Evolutionary conservation across 148 eudicot genomes (phyloP).

Genomic region (Fallopia convolvulus): DNA sequence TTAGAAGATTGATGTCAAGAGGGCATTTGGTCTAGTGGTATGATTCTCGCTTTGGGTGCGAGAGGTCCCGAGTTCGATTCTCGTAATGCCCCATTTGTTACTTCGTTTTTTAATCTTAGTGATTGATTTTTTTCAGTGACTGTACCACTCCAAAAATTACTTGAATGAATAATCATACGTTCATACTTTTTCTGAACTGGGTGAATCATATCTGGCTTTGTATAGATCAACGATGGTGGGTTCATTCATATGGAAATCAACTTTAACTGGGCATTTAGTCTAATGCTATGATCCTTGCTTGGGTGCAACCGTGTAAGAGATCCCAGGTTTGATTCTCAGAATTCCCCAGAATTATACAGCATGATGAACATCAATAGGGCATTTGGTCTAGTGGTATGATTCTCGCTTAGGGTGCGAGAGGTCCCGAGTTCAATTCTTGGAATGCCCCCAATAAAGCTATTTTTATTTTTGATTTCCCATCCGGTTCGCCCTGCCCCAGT

Average conservation of each 20-base stretch:
- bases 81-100: conserved; percentile 25
- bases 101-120: too few species aligned
- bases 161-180: too few species aligned
- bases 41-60: conserved; percentile 40
- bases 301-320: conserved; percentile 58
- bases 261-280: background rate
- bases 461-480: too few species aligned
- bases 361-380: too few species aligned
- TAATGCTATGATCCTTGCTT: background rate
- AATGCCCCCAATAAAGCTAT: conserved; percentile 6
- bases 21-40: conserved; percentile 4
- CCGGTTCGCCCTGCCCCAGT: too few species aligned
- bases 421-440: conserved; percentile 34
- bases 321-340: conserved; percentile 68
- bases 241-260: background rate
- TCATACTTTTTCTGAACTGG: too few species aligned
- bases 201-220: too few species aligned
- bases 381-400: too few species aligned
- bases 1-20: background rate
- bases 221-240: too few species aligned
- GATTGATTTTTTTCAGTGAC: too few species aligned
- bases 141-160: too few species aligned
- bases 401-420: conserved; percentile 46
- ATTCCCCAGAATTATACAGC: conserved; percentile 23
- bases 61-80: conserved; percentile 39